phyloP scores from a whole-genome alignment of 2,329 filamentous ascomycete genomes.

The Eutypella sp. region DNA sequence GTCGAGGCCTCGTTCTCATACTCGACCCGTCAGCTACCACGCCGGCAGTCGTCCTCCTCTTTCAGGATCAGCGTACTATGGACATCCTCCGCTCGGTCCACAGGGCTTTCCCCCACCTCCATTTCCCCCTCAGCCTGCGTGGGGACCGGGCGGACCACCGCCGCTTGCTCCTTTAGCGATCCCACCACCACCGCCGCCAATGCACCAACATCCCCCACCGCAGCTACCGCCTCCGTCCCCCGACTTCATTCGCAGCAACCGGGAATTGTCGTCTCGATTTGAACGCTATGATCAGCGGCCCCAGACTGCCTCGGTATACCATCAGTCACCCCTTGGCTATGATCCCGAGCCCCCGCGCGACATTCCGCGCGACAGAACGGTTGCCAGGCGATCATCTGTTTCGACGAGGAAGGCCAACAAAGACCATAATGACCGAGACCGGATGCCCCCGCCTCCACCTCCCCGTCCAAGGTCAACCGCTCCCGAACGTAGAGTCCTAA shows the following conservation, averaged over 20 bases:
- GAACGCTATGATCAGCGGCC: too few species aligned
- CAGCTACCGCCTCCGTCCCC: constrained; percentile 1
- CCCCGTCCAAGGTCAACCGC: constrained; percentile 30
- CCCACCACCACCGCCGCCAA: constrained; percentile 13
- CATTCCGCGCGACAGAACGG: constrained; percentile 29
- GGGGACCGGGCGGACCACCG: constrained; percentile 8
- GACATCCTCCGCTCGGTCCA: constrained; percentile 23
- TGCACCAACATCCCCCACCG: constrained; percentile 3
- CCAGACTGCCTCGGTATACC: constrained; percentile 37
- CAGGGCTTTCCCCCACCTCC: constrained; percentile 22
- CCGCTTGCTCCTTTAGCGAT: constrained; percentile 17
- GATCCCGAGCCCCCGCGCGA: constrained; percentile 20
- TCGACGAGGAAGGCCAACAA: constrained; percentile 31
- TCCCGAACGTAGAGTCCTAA: constrained; percentile 25
- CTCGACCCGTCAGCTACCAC: constrained; percentile 35
- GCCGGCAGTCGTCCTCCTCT: constrained; percentile 32
- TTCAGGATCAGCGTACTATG: constrained; percentile 31
- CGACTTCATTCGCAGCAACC: constrained; percentile 12
- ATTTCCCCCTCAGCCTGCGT: constrained; percentile 16
- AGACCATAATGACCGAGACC: constrained; percentile 38
- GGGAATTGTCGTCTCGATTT: constrained; percentile 23
- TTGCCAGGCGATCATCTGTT: constrained; percentile 38
- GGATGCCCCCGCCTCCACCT: constrained; percentile 46
- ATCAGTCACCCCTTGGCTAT: constrained; percentile 33
- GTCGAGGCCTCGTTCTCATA: constrained; percentile 36